Base-by-base conservation (phyloP, 2,329 filamentous ascomycete genomes). In the Clonostachys chloroleuca region DNA sequence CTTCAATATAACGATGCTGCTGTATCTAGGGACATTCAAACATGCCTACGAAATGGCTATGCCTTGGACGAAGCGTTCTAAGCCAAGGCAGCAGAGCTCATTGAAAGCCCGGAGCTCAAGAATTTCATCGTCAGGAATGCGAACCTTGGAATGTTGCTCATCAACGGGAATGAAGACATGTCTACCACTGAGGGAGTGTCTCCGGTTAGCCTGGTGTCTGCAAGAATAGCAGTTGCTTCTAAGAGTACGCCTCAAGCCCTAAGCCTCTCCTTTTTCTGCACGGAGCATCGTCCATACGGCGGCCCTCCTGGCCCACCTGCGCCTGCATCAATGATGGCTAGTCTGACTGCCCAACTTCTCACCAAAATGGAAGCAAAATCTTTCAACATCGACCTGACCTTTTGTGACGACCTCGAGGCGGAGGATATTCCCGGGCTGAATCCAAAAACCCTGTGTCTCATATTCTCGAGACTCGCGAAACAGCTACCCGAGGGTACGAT, bases 141-240 rank as follows among this genome's bases (percentile, higher is more conserved):
- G 3, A n/a, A 13, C 24, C 48, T 37, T 8, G 12, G 35, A 10
- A 14, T 13, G 12, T 33, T 51, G 4, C 40, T 51, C 1, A 41
- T 51, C 13, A 46, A 51, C 36, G 49, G 49, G 6, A 42, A 42
- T 36, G 47, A 46, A 33, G 47, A 52, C 17, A n/a, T 42, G 9
- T 42, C 46, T 13, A 17, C 16, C 2, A 17, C 41, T 14, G 45
- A 51, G 5, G 51, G 46, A 2, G 12, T 45, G 2, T 50, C 47
- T 1, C 49, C 49, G 3, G 18, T 47, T 3, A 48, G 50, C 30
- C 33, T 52, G 3, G 44, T 50, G n/a, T 20, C 40, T 10, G 47
- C 50, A 6, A 43, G 46, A 34, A 9, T 50, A 12, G 16, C 36
- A 6, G 20, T 17, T n/a, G 13, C 13, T 16, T 24, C 20, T 7